A percentile compares a stretch with the other conserved stretches of the same genome.
These are phyloP conservation scores for Apocynum venetum DNA, from an alignment of 257 asterid genomes.

Conservation along the genomic window DNA sequence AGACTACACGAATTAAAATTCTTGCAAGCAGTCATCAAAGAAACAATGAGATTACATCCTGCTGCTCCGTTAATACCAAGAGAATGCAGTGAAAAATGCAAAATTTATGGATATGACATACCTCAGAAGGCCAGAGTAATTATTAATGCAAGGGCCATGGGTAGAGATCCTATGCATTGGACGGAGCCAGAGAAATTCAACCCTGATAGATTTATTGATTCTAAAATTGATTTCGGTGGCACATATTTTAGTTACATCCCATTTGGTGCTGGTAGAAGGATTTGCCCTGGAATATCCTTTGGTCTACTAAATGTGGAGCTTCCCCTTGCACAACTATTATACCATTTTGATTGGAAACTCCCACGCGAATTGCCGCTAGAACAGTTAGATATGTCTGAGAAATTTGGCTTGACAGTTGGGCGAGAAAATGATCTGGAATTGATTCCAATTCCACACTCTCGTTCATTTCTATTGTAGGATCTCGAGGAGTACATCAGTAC, in stretches of 20 bases:
- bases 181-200: neutral
- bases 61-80: too few relatives aligned
- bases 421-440: neutral
- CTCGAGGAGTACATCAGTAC: too few relatives aligned
- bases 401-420: neutral
- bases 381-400: too few relatives aligned
- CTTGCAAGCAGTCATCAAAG: neutral
- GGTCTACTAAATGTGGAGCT: neutral
- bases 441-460: neutral
- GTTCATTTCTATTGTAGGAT: too few relatives aligned
- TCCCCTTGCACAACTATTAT: neutral
- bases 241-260: too few relatives aligned
- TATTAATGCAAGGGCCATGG: too few relatives aligned
- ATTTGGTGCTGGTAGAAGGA: too few relatives aligned
- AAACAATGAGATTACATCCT: too few relatives aligned
- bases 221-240: neutral
- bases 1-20: neutral
- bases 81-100: too few relatives aligned
- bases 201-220: neutral
- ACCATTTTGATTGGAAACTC: neutral
- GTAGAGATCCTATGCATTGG: neutral
- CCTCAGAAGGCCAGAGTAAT: too few relatives aligned
- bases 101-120: too few relatives aligned
- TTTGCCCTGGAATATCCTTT: too few relatives aligned
- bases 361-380: neutral